phyloP scores from a whole-genome alignment of 2,329 filamentous ascomycete genomes.

The Ascochyta rabiei region DNA sequence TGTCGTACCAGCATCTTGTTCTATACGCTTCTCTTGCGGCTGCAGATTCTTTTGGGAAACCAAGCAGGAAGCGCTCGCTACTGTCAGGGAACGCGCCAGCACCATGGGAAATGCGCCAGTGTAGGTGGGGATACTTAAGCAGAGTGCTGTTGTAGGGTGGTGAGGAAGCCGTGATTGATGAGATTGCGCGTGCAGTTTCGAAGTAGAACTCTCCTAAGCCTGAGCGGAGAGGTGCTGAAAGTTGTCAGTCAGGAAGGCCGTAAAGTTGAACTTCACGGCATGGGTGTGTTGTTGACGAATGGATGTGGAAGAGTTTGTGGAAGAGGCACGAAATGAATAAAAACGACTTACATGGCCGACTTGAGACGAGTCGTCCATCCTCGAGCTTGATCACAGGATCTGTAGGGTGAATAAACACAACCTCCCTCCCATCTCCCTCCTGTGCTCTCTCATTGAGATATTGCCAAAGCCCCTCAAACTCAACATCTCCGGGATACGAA shows the following conservation, averaged over 20 bases:
- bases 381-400: slow-evolving; percentile 41
- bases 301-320: too few relatives aligned
- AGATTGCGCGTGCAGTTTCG: slow-evolving; percentile 45
- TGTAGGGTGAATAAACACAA: slow-evolving; percentile 46
- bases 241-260: neutral
- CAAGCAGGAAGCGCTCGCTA: slow-evolving; percentile 42
- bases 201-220: slow-evolving; percentile 48
- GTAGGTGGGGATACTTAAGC: slow-evolving; percentile 36
- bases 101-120: slow-evolving; percentile 45
- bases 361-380: slow-evolving; percentile 32
- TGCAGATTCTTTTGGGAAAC: slow-evolving; percentile 33
- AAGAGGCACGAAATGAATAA: neutral
- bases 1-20: slow-evolving; percentile 47
- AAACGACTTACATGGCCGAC: slow-evolving; percentile 38
- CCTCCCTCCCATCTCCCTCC: slow-evolving; percentile 23
- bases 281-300: neutral
- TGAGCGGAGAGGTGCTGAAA: slow-evolving; percentile 40
- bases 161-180: slow-evolving; percentile 37
- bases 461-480: slow-evolving; percentile 36
- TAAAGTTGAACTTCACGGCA: neutral
- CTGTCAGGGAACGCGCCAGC: slow-evolving; percentile 47
- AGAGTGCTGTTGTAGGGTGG: slow-evolving; percentile 26
- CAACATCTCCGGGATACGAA: slow-evolving; percentile 38
- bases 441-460: slow-evolving; percentile 27
- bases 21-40: slow-evolving; percentile 38